Conservation (phyloP, 2,329 filamentous ascomycete genomes). For the Colletotrichum camelliae region DNA sequence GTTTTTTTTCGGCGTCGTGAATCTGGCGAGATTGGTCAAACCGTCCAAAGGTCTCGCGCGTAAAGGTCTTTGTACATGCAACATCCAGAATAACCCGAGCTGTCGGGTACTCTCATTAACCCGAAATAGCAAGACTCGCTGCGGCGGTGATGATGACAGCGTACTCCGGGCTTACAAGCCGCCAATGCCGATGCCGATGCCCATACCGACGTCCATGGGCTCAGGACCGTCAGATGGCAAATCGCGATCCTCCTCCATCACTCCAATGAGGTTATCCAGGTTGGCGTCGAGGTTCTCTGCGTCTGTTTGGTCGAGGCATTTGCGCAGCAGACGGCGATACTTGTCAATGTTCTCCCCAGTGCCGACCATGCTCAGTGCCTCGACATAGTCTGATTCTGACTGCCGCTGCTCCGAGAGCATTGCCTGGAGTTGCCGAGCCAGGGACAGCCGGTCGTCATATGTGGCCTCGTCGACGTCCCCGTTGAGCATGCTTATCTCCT, state of each 20-base stretch:
- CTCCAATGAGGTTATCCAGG: slow-evolving; percentile 63
- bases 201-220: slow-evolving; percentile 28
- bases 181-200: slow-evolving; percentile 13
- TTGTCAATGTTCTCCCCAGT: slow-evolving; percentile 76
- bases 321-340: slow-evolving; percentile 72
- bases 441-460: slow-evolving; percentile 59
- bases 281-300: slow-evolving; percentile 71
- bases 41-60: background rate
- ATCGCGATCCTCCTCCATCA: slow-evolving; percentile 68
- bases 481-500: slow-evolving; percentile 55
- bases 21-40: background rate
- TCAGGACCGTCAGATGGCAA: slow-evolving; percentile 41
- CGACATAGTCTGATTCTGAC: slow-evolving; percentile 71
- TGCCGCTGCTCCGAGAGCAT: slow-evolving; percentile 65
- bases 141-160: background rate
- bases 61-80: background rate
- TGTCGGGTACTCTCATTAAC: background rate
- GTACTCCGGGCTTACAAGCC: background rate
- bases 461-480: slow-evolving; percentile 49
- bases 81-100: background rate
- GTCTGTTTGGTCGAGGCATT: slow-evolving; percentile 71
- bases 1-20: background rate
- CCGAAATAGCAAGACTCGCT: background rate
- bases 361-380: slow-evolving; percentile 71
- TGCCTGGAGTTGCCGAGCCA: slow-evolving; percentile 63